Evolutionary conservation across 805 yeast genomes (phyloP), one percentile per base, ranked within the genome.

Genomic region (Myxozyma melibiosi): DNA sequence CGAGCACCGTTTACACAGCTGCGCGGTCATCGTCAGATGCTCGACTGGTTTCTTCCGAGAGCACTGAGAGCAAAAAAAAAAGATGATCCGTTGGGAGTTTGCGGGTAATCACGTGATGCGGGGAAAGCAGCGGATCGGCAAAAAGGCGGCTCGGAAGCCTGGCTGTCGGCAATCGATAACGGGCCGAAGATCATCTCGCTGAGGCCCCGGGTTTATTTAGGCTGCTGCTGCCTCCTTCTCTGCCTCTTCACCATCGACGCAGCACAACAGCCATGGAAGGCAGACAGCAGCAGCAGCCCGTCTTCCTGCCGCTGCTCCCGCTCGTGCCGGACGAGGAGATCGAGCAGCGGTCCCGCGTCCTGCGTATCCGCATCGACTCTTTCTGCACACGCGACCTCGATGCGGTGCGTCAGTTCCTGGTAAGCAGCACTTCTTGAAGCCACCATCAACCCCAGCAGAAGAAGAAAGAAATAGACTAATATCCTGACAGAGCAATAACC

Each of bases 381-480:
- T 34, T 53, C 20, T 34, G 47, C 34, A 22, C 56, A 8, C 50
- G 51, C 30, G 56, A 53, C 30, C 27, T 45, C 41, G 50, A 34
- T 43, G 22, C 34, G 18, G 56, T 45, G 20, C 51, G 51, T 24
- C 24, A 24, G 37, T 53, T 53, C 46, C 51, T 53, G 39, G 56
- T 30, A 5, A 13, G 51, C 18, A n/a, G n/a, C n/a, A n/a, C n/a
- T n/a, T n/a, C n/a, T n/a, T n/a, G n/a, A n/a, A n/a, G n/a, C n/a
- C n/a, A n/a, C n/a, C n/a, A n/a, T n/a, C n/a, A n/a, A n/a, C n/a
- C n/a, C n/a, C n/a, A n/a, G n/a, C n/a, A n/a, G n/a, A n/a, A n/a
- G n/a, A n/a, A n/a, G n/a, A n/a, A n/a, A n/a, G n/a, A n/a, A n/a
- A n/a, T n/a, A n/a, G 20, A 14, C 38, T 34, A 16, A 27, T 14